Conservation (phyloP, 768 basidiomycete genomes). For the Lentinula aciculospora region DNA sequence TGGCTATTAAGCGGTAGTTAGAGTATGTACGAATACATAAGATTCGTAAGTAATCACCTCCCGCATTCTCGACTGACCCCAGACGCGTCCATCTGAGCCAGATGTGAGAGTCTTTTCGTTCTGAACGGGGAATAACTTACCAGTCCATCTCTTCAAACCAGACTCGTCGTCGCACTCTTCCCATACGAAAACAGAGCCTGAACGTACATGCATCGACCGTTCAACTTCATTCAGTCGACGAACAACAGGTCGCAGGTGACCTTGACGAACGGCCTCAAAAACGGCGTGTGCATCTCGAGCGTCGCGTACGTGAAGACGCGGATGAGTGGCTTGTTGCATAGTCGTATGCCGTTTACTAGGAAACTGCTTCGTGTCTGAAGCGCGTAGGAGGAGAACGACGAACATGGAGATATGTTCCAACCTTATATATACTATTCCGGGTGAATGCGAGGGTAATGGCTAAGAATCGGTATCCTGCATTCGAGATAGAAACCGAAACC, state of each 20-base stretch:
- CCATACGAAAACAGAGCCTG: slow-evolving; percentile 67
- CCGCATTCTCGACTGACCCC: slow-evolving; percentile 65
- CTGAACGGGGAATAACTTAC: slow-evolving; percentile 17
- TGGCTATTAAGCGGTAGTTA: slow-evolving; percentile 31
- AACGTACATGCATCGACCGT: slow-evolving; percentile 45
- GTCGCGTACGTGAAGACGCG: slow-evolving; percentile 59
- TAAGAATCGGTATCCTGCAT: slow-evolving; percentile 2
- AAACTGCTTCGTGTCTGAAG: background rate
- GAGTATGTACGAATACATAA: background rate
- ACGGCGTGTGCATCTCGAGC: slow-evolving; percentile 61
- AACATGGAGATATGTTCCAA: background rate
- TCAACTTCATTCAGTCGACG: slow-evolving; percentile 61
- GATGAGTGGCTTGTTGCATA: slow-evolving; percentile 62
- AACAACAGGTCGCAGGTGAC: slow-evolving; percentile 39
- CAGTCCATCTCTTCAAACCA: slow-evolving; percentile 64
- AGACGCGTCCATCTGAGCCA: slow-evolving; percentile 51
- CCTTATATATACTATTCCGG: slow-evolving; percentile 2
- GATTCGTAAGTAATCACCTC: slow-evolving; percentile 29
- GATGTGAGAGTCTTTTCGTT: background rate
- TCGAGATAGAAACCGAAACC: background rate
- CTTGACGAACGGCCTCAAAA: slow-evolving; percentile 56
- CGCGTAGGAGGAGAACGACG: background rate
- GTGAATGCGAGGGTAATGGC: background rate
- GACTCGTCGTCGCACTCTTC: slow-evolving; percentile 62
- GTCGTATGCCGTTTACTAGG: background rate